phyloP scores from a whole-genome alignment of 2,329 filamentous ascomycete species.

The Aspergillus tamarii region DNA sequence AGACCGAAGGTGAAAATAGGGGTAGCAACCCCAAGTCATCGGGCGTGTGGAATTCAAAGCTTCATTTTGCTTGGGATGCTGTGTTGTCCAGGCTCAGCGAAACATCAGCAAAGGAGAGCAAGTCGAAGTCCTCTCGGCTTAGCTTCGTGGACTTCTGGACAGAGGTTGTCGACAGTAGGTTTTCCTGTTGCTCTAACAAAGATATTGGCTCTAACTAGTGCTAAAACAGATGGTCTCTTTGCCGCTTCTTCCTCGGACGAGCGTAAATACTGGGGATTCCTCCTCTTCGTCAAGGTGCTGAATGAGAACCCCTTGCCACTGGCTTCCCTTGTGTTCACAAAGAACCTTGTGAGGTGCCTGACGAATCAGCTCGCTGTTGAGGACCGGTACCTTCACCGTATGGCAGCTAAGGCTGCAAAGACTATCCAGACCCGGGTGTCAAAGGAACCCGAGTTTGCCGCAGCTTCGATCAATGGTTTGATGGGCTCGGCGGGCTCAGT shows the following conservation, averaged over 20 bases:
- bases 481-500: constrained; percentile 70
- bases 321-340: constrained; percentile 71
- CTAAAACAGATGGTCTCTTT: constrained; percentile 73
- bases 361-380: constrained; percentile 80
- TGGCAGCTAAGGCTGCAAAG: constrained; percentile 76
- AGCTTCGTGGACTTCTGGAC: constrained; percentile 80
- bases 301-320: constrained; percentile 53
- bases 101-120: constrained; percentile 28
- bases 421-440: constrained; percentile 68
- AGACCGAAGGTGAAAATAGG: constrained; percentile 33
- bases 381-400: constrained; percentile 77
- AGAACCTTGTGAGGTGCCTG: constrained; percentile 78
- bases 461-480: constrained; percentile 67
- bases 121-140: constrained; percentile 40
- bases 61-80: constrained; percentile 87
- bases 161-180: constrained; percentile 80
- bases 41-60: constrained; percentile 75
- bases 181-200: neutral
- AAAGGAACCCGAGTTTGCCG: constrained; percentile 61
- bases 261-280: constrained; percentile 89
- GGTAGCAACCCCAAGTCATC: constrained; percentile 48
- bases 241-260: constrained; percentile 79
- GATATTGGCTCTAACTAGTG: constrained; percentile 25
- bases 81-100: constrained; percentile 60
- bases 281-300: constrained; percentile 79